Evolutionary conservation across 108 stramenopile genomes (phyloP).

Genomic region (Mediolabrus comicus): DNA sequence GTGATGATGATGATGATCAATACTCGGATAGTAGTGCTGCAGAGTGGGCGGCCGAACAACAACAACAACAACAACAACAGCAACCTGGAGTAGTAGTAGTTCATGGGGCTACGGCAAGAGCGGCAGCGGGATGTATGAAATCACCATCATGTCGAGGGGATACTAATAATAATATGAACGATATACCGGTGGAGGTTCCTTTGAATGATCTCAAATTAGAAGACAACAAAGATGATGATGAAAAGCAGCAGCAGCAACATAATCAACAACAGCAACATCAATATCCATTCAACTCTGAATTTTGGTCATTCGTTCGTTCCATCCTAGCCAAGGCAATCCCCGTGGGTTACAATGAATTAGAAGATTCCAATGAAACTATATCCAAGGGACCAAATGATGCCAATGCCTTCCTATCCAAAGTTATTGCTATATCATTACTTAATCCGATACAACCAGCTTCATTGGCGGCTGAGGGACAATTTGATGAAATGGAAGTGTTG

Average conservation of each 20-base stretch:
- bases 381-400: slow-evolving; percentile 26
- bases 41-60: no score
- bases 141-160: no score
- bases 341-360: slow-evolving; percentile 17
- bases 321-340: slow-evolving; percentile 24
- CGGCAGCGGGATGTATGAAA: no score
- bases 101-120: no score
- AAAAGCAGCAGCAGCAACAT: background rate
- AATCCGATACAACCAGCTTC: slow-evolving; percentile 31
- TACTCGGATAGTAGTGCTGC: background rate
- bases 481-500: slow-evolving; percentile 19
- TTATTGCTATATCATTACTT: slow-evolving; percentile 13
- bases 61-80: no score
- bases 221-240: background rate
- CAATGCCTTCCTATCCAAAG: slow-evolving; percentile 19
- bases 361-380: slow-evolving; percentile 8
- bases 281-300: slow-evolving; percentile 21
- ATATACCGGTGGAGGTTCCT: no score
- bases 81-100: no score
- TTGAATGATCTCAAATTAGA: background rate
- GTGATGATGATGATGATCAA: background rate
- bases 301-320: slow-evolving; percentile 28
- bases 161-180: no score
- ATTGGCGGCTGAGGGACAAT: slow-evolving; percentile 5
- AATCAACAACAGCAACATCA: background rate